Evolutionary conservation across 805 yeast genomes (phyloP).

Genomic region (Candida patagonica): DNA sequence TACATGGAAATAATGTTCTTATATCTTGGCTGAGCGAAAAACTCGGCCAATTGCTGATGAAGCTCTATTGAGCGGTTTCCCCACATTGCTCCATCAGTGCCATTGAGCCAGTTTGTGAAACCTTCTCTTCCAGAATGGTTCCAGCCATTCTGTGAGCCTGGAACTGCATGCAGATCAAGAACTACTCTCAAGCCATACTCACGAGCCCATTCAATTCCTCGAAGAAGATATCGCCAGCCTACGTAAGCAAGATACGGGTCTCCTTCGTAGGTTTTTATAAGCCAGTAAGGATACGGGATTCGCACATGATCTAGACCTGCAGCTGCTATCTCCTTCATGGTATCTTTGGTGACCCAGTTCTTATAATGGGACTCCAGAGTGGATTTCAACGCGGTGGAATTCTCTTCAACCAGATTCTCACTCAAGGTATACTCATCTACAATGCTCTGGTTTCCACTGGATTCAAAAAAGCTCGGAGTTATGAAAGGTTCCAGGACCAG

Average conservation of each 20-base stretch:
- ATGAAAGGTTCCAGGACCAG: slow-evolving; percentile 76
- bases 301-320: slow-evolving; percentile 70
- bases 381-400: slow-evolving; percentile 33
- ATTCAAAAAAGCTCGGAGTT: slow-evolving; percentile 63
- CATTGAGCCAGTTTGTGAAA: slow-evolving; percentile 32
- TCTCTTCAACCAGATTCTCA: slow-evolving; percentile 22
- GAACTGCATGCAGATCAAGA: slow-evolving; percentile 74
- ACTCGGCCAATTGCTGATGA: slow-evolving; percentile 43
- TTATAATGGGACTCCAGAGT: slow-evolving; percentile 58
- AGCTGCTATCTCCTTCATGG: slow-evolving; percentile 46
- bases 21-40: slow-evolving; percentile 55
- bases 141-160: slow-evolving; percentile 82
- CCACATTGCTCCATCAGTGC: slow-evolving; percentile 37
- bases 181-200: slow-evolving; percentile 53
- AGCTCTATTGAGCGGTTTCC: slow-evolving; percentile 39
- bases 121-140: slow-evolving; percentile 68
- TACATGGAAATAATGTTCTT: slow-evolving; percentile 67
- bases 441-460: slow-evolving; percentile 24
- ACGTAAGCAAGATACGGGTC: slow-evolving; percentile 57
- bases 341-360: slow-evolving; percentile 58
- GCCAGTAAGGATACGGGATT: slow-evolving; percentile 79
- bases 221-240: slow-evolving; percentile 43
- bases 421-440: slow-evolving; percentile 73
- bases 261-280: slow-evolving; percentile 37
- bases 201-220: slow-evolving; percentile 61